phyloP scores from a whole-genome alignment of 106 monocot genomes.

The Ottelia alismoides region DNA sequence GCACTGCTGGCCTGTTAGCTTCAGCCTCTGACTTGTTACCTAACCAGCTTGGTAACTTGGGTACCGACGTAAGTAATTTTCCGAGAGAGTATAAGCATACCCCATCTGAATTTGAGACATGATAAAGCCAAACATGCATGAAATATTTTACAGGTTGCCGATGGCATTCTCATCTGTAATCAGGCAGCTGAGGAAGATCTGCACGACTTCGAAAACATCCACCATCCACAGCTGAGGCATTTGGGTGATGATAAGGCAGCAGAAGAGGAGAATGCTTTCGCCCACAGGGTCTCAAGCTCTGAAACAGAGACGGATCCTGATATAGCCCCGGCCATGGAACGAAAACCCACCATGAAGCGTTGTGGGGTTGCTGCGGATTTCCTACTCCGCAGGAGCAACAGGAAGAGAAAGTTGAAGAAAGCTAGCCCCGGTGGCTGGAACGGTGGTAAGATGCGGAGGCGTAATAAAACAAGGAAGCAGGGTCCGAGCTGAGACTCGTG shows the following conservation, averaged over 20 bases:
- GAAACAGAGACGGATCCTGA: slow-evolving; percentile 18
- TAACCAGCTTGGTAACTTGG: slow-evolving; percentile 25
- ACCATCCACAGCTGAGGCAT: slow-evolving; percentile 8
- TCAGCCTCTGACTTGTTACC: slow-evolving; percentile 16
- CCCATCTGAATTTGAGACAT: neutral
- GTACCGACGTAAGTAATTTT: slow-evolving; percentile 26
- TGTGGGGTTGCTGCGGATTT: slow-evolving; percentile 25
- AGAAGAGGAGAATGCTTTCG: slow-evolving; percentile 29
- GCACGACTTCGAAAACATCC: slow-evolving; percentile 30
- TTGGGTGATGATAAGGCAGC: slow-evolving; percentile 6
- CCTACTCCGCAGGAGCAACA: slow-evolving; percentile 32
- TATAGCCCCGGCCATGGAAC: neutral
- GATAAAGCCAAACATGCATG: neutral
- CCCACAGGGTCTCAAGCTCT: slow-evolving; percentile 5
- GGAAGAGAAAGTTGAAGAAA: slow-evolving; percentile 13
- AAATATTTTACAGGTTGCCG: slow-evolving; percentile 21
- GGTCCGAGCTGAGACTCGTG: too few species aligned
- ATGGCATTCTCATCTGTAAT: slow-evolving; percentile 59
- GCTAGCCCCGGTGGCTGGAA: slow-evolving; percentile 16
- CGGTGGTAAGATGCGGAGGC: too few species aligned
- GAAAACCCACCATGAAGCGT: slow-evolving; percentile 5
- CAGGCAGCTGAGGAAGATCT: slow-evolving; percentile 36
- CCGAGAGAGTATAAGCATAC: neutral
- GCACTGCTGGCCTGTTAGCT: slow-evolving; percentile 29
- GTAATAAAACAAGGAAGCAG: too few species aligned